These are phyloP conservation scores for Phytopythium boreale DNA, from an alignment of 352 stramenopile genomes.

Conservation along the genomic window DNA sequence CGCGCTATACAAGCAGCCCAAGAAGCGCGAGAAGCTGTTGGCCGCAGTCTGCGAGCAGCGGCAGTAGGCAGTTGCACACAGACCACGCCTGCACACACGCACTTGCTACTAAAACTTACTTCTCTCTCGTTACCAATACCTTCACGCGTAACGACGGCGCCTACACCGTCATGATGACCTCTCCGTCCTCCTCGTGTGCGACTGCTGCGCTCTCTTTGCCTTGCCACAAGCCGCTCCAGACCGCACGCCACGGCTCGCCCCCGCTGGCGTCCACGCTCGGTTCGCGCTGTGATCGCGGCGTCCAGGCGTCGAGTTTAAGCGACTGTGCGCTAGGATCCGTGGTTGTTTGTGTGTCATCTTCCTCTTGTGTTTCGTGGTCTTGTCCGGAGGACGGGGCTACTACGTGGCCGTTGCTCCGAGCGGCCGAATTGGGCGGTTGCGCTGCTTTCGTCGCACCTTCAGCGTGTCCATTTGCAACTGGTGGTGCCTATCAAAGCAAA, in stretches of 20 bases:
- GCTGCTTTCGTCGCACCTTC: background rate
- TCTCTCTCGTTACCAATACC: background rate
- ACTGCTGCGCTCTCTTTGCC: slow-evolving; percentile 28
- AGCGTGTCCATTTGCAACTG: background rate
- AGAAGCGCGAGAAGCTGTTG: slow-evolving; percentile 53
- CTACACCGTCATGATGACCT: slow-evolving; percentile 85
- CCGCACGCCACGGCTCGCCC: slow-evolving; percentile 44
- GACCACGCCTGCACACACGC: background rate
- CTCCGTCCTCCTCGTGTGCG: slow-evolving; percentile 43
- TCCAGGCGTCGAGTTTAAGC: slow-evolving; percentile 39
- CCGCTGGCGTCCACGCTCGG: slow-evolving; percentile 24
- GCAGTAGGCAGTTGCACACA: slow-evolving; percentile 9
- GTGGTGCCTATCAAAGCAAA: background rate
- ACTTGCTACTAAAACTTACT: background rate
- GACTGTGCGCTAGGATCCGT: slow-evolving; percentile 19
- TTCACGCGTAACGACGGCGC: background rate
- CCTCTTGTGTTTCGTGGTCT: background rate
- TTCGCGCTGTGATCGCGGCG: slow-evolving; percentile 32
- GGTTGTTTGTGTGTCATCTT: slow-evolving; percentile 12
- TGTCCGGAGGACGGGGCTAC: background rate
- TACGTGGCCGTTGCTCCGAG: background rate
- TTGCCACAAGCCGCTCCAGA: slow-evolving; percentile 50
- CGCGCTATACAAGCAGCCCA: slow-evolving; percentile 58
- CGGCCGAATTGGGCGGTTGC: background rate
- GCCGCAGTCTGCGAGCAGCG: slow-evolving; percentile 66